Evolutionary conservation across 1,139 yeast genomes (phyloP).

Genomic region (Suhomyces coccinellae): DNA sequence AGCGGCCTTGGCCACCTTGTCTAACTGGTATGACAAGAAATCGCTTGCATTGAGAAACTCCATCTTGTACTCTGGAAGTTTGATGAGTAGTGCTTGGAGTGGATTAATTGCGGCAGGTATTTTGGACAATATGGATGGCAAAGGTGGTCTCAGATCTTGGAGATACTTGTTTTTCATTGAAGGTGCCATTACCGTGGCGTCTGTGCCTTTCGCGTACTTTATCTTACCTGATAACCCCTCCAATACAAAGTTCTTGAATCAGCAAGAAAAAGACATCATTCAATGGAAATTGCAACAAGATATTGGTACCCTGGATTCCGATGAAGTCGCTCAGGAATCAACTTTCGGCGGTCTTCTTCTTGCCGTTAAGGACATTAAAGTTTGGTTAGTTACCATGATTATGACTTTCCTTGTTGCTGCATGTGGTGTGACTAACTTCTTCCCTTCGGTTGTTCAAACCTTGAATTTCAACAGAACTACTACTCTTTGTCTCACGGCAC

Average conservation of each 20-base stretch:
- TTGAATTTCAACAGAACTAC: slow-evolving; percentile 49
- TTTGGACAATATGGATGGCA: slow-evolving; percentile 47
- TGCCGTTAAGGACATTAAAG: slow-evolving; percentile 45
- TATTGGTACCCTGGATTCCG: slow-evolving; percentile 44
- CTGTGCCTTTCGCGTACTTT: slow-evolving; percentile 24
- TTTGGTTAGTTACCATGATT: slow-evolving; percentile 48
- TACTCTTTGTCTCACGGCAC: slow-evolving; percentile 58
- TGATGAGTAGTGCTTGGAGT: slow-evolving; percentile 79
- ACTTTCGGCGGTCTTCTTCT: slow-evolving; percentile 29
- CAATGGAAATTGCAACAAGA: slow-evolving; percentile 41
- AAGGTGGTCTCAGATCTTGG: slow-evolving; percentile 38
- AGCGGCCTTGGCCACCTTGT: slow-evolving; percentile 48
- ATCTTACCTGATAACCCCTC: slow-evolving; percentile 24
- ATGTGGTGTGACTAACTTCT: slow-evolving; percentile 58
- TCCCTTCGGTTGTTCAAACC: slow-evolving; percentile 60
- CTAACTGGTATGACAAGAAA: slow-evolving; percentile 50
- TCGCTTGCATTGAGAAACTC: slow-evolving; percentile 56
- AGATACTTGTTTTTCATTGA: slow-evolving; percentile 24
- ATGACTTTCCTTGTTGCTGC: slow-evolving; percentile 56
- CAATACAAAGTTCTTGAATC: slow-evolving; percentile 22
- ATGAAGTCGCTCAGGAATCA: slow-evolving; percentile 22
- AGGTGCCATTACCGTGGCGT: slow-evolving; percentile 23
- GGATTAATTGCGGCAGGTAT: slow-evolving; percentile 72
- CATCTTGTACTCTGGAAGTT: slow-evolving; percentile 61
- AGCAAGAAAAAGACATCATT: slow-evolving; percentile 21